Base-by-base conservation (phyloP, 768 basidiomycete genomes). In the Kwoniella heveanensis region DNA sequence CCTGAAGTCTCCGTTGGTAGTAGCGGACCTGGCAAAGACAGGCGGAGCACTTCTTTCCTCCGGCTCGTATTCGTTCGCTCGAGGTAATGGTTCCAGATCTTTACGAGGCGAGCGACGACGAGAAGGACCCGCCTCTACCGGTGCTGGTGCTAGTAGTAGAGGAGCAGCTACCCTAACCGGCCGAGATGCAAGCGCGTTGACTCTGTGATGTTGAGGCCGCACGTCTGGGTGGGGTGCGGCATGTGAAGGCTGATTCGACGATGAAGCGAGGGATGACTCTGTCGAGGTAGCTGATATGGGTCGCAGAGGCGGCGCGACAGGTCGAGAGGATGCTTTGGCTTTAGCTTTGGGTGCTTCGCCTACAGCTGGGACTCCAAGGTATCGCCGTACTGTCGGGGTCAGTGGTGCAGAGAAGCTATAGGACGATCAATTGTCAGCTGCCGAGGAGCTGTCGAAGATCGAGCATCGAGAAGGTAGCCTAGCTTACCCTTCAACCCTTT, bases 401-500 rank as follows among this genome's bases (percentile, higher is more conserved):
- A 82, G 66, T 1, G 82, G 82, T 0, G 76, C 79, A 2, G 81
- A 79, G 63, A 82, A 82, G 17, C 82, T 82, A 54, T 5, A 29
- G 59, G 39, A 24, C 12, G 48, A 32, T 22, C 50, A 47, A 57
- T 30, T 9, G 39, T 44, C 39, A 44, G 39, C 39, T 17, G 32
- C 32, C 13, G 32, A 32, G n/a, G n/a, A n/a, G n/a, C n/a, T n/a
- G n/a, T n/a, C n/a, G n/a, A n/a, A n/a, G n/a, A n/a, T n/a, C n/a
- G n/a, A n/a, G n/a, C n/a, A n/a, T n/a, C n/a, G n/a, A n/a, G n/a
- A n/a, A 15, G 36, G 22, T 15, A 39, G 19, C 7, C 9, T 7
- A 13, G 72, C 79, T 72, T 67, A 80, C 80, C 69, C 72, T 5
- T 78, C 71, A 1, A 81, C 73, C 25, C 80, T 51, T 19, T 80